Evolutionary conservation across 495 filamentous ascomycete species (phyloP).

Genomic region (Achaetomiella virescens): DNA sequence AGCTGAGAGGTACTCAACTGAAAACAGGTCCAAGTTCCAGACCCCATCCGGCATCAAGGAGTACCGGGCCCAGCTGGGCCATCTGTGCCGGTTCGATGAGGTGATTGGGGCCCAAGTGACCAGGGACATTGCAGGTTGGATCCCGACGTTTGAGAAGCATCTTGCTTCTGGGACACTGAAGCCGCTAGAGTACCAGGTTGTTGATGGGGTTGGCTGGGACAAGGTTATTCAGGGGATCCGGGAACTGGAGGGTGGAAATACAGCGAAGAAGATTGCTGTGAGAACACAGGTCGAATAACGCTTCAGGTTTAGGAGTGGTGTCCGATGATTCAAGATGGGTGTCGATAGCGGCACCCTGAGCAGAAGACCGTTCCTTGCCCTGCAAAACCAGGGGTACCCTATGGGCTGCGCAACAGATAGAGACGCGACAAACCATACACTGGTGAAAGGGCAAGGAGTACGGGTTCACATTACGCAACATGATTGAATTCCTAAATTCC

Average conservation of each 20-base stretch:
- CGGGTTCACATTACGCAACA: too few relatives aligned
- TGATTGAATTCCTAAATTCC: too few relatives aligned
- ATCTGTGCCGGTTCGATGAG: slow-evolving; percentile 10
- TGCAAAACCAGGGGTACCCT: too few relatives aligned
- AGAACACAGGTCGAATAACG: not conserved
- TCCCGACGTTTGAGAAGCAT: slow-evolving; percentile 15
- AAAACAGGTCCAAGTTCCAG: slow-evolving; percentile 14
- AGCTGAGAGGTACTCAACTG: not conserved
- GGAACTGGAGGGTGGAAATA: slow-evolving; percentile 14
- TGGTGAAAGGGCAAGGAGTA: too few relatives aligned
- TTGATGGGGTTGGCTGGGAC: slow-evolving; percentile 16
- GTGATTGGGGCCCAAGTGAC: slow-evolving; percentile 9
- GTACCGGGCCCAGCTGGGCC: slow-evolving; percentile 21
- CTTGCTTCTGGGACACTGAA: slow-evolving; percentile 13
- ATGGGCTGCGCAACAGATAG: too few relatives aligned
- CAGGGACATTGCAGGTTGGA: not conserved
- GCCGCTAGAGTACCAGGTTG: slow-evolving; percentile 20
- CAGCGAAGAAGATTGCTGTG: slow-evolving; percentile 19
- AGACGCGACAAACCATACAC: too few relatives aligned
- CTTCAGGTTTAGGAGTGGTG: too few relatives aligned
- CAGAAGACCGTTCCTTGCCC: too few relatives aligned
- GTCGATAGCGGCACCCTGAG: too few relatives aligned
- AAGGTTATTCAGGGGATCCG: slow-evolving; percentile 15
- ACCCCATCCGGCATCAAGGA: slow-evolving; percentile 9
- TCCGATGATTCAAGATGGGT: too few relatives aligned